These are phyloP conservation scores for Scheffersomyces spartinae DNA, from an alignment of 805 yeast genomes.

Conservation along the genomic window DNA sequence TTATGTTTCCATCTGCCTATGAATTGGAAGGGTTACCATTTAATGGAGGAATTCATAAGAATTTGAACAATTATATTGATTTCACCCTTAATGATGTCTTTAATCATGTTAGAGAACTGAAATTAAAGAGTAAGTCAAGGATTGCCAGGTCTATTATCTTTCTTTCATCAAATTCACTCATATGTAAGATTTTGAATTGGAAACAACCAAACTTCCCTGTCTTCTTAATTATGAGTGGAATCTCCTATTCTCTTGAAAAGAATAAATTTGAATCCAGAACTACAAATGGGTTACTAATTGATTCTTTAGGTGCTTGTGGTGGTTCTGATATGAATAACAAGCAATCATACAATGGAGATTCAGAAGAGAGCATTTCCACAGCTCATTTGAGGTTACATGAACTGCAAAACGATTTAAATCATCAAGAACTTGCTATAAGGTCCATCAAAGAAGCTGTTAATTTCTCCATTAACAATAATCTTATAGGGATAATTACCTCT, in stretches of 20 bases:
- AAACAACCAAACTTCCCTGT: slow-evolving; percentile 98
- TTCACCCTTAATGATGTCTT: slow-evolving; percentile 59
- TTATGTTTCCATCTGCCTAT: slow-evolving; percentile 58
- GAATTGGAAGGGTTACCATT: slow-evolving; percentile 29
- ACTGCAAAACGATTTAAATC: no score
- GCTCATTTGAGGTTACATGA: no score
- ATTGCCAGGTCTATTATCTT: slow-evolving; percentile 60
- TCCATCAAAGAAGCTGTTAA: slow-evolving; percentile 74
- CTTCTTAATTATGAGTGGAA: slow-evolving; percentile 69
- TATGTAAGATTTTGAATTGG: slow-evolving; percentile 95
- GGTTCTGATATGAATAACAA: slow-evolving; percentile 6
- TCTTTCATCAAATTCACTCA: slow-evolving; percentile 75
- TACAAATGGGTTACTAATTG: slow-evolving; percentile 28
- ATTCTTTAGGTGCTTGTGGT: slow-evolving; percentile 5
- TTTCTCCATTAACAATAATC: slow-evolving; percentile 72
- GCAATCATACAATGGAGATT: no score
- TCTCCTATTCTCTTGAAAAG: slow-evolving; percentile 20
- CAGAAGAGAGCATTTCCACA: no score
- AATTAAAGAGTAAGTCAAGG: slow-evolving; percentile 9
- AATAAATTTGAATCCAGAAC: slow-evolving; percentile 27
- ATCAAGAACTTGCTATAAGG: slow-evolving; percentile 43
- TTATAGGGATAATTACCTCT: slow-evolving; percentile 76
- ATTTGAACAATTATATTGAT: slow-evolving; percentile 70
- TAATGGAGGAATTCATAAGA: slow-evolving; percentile 30
- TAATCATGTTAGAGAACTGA: slow-evolving; percentile 52